These are phyloP conservation scores for Pestalotiopsis sp. DNA, from an alignment of 2,329 filamentous ascomycete genomes.

Conservation along the genomic window DNA sequence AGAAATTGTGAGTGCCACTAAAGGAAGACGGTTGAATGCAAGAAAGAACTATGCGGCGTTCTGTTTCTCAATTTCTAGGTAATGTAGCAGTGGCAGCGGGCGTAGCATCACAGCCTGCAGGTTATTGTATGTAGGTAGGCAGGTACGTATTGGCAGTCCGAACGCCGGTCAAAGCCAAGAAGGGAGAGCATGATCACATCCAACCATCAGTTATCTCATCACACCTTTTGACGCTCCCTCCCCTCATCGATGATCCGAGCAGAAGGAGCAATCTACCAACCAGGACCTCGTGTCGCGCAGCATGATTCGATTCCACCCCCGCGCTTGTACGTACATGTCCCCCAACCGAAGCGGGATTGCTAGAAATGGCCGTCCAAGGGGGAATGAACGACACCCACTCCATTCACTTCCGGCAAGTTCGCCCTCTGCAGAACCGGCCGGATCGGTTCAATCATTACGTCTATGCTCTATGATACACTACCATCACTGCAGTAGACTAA, in stretches of 20 bases:
- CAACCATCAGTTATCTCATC: neutral
- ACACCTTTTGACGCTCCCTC: neutral
- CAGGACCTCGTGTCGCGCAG: conserved; percentile 1
- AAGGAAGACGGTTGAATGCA: neutral
- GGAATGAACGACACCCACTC: neutral
- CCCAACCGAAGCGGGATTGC: neutral
- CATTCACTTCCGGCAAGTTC: neutral
- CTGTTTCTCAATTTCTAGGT: neutral
- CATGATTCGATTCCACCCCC: neutral
- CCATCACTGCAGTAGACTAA: neutral
- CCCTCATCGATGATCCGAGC: neutral
- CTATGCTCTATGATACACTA: too few species aligned
- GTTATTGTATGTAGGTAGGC: neutral
- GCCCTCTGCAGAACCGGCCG: neutral
- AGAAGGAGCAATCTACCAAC: neutral
- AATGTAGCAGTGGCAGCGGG: neutral
- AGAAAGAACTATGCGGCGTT: neutral
- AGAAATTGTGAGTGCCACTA: too few species aligned
- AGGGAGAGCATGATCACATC: neutral
- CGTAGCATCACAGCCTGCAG: neutral
- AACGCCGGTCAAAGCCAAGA: neutral
- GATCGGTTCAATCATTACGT: neutral
- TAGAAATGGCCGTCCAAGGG: neutral
- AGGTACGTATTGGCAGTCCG: neutral
- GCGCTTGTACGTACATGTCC: neutral